Evolutionary conservation across 2,329 filamentous ascomycete genomes (phyloP), one percentile per base, ranked within the genome.

Genomic region (Apiospora pterosperma): DNA sequence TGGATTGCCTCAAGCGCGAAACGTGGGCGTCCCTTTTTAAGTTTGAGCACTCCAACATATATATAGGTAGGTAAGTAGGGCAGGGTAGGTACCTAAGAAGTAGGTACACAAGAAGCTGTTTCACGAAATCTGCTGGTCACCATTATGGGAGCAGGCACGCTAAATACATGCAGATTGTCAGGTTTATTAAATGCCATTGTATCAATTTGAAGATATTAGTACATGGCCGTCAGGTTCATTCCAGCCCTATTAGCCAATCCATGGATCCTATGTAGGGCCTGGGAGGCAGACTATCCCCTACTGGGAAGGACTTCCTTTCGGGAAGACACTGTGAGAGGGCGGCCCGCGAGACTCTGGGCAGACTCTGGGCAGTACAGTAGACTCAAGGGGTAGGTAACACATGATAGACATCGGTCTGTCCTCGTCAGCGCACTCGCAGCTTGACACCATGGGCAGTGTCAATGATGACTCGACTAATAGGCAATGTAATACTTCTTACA

Each of bases 381-480:
- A 55, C 48, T 34, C 19, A 34, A 19, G 16, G 48, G 28, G 28
- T 55, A 55, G 48, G 48, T 55, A 55, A 5, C 48, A 55, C 48
- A 55, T 55, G 48, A n/a, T 16, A 16, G 48, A 1, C 28, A 16
- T n/a, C 28, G 25, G 48, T 31, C 48, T n/a, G 28, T 55, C 28
- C 48, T 55, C 48, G 14, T 28, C 48, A 34, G 28, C 48, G 16
- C 34, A 11, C 48, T 55, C 48, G 16, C 25, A 55, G 48, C 48
- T 55, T 55, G 48, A 55, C 28, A 55, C 48, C 16, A 19, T 28
- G 25, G 28, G 48, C 48, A n/a, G 48, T 31, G 48, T 55, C 48
- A 55, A 48, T 34, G 48, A 55, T 55, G 48, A 55, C 48, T 55
- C 48, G 48, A 55, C 48, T 55, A 55, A 55, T 55, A 55, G 34